phyloP scores from a whole-genome alignment of 495 filamentous ascomycete genomes.

The Xylaria palmicola region DNA sequence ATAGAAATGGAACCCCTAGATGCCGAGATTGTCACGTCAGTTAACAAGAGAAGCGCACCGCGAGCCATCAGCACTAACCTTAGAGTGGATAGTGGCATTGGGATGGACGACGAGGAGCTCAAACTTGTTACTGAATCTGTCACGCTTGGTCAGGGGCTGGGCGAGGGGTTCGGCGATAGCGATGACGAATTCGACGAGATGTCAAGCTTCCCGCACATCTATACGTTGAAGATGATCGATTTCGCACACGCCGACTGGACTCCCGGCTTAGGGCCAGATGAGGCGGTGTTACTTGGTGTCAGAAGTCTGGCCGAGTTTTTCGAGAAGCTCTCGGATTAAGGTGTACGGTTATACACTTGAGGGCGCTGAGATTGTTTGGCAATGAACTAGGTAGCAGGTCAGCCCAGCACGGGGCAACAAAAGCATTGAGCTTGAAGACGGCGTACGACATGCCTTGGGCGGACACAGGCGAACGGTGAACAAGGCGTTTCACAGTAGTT shows the following conservation, averaged over 20 bases:
- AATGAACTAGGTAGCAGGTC: neutral
- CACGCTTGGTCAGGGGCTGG: slow-evolving; percentile 21
- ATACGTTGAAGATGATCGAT: slow-evolving; percentile 86
- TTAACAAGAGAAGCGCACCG: slow-evolving; percentile 31
- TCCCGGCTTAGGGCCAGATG: slow-evolving; percentile 81
- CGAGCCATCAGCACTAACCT: slow-evolving; percentile 25
- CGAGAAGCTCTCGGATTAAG: slow-evolving; percentile 52
- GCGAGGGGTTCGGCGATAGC: slow-evolving; percentile 27
- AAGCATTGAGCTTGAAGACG: neutral
- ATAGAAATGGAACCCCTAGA: neutral
- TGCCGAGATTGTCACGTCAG: slow-evolving; percentile 28
- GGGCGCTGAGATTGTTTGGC: neutral
- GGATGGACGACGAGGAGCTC: slow-evolving; percentile 38
- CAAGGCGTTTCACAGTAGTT: slow-evolving; percentile 11
- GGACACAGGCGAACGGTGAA: slow-evolving; percentile 10
- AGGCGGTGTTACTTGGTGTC: slow-evolving; percentile 78
- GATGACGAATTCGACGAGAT: slow-evolving; percentile 68
- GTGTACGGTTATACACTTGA: neutral
- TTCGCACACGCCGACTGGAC: slow-evolving; percentile 93
- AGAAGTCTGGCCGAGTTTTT: slow-evolving; percentile 72
- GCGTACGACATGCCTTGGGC: neutral
- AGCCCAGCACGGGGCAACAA: neutral
- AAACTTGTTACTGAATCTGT: slow-evolving; percentile 17
- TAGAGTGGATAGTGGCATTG: slow-evolving; percentile 48
- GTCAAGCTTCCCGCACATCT: slow-evolving; percentile 67